Conservation (phyloP, 2,329 filamentous ascomycete genomes). For the Didymella segeticola region DNA sequence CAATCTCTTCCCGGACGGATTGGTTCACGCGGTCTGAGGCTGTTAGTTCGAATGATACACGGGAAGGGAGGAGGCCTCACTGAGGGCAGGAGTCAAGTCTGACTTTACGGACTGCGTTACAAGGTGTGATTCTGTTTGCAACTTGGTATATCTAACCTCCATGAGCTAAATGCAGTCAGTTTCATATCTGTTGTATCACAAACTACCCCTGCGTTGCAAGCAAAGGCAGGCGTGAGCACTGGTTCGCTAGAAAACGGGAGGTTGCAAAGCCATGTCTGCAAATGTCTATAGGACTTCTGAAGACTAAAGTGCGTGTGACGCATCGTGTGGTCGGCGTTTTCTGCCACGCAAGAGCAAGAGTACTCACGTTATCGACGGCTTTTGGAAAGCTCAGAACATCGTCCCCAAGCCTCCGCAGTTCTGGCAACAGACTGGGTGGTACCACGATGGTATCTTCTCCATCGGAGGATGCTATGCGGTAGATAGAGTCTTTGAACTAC, state of each 20-base stretch:
- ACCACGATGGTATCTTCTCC: conserved; percentile 37
- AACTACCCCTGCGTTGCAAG: background rate
- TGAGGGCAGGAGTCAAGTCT: conserved; percentile 45
- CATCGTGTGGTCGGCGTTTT: background rate
- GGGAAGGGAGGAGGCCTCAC: conserved; percentile 22
- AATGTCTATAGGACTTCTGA: background rate
- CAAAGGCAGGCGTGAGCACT: background rate
- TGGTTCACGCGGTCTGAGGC: conserved; percentile 37
- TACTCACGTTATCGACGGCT: conserved; percentile 33
- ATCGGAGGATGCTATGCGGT: conserved; percentile 28
- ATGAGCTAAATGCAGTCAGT: conserved; percentile 26
- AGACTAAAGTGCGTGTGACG: background rate
- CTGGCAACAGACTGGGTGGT: conserved; percentile 37
- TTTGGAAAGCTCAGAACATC: conserved; percentile 41
- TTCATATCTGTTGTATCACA: no score
- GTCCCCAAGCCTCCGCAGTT: conserved; percentile 43
- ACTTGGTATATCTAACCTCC: conserved; percentile 42
- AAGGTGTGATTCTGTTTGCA: conserved; percentile 27
- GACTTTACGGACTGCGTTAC: conserved; percentile 36
- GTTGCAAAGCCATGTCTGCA: no score
- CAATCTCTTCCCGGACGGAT: conserved; percentile 38
- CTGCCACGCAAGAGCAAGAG: conserved; percentile 1
- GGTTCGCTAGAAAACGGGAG: background rate
- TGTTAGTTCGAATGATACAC: conserved; percentile 16
- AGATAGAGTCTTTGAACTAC: conserved; percentile 41